These are phyloP conservation scores for Ettlia oleoabundans DNA, from an alignment of 139 green algal species.

Conservation along the genomic window DNA sequence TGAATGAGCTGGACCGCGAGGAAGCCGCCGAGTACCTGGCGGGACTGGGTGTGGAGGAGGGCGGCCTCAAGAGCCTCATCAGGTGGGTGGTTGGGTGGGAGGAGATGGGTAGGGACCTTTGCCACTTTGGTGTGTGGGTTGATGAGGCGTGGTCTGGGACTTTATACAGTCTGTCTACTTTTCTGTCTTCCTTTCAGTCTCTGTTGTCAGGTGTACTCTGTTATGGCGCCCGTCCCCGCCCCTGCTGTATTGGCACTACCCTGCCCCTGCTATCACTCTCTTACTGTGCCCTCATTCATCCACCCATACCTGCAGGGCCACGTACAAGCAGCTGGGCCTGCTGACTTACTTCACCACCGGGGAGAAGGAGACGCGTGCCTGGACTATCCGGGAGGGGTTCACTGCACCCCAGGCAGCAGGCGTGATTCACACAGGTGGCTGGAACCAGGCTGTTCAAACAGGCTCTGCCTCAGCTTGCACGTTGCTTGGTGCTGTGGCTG, in stretches of 20 bases:
- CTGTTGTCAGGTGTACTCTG: too few species aligned
- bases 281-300: not conserved
- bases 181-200: not conserved
- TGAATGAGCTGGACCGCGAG: slow-evolving; percentile 86
- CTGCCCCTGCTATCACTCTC: not conserved
- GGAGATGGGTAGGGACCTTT: too few species aligned
- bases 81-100: not conserved
- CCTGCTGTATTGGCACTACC: not conserved
- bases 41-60: slow-evolving; percentile 82
- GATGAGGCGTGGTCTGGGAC: too few species aligned
- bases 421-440: slow-evolving; percentile 86
- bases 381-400: slow-evolving; percentile 86
- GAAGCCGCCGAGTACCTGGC: slow-evolving; percentile 92
- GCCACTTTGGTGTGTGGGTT: too few species aligned
- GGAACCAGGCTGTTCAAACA: not conserved
- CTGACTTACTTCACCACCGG: slow-evolving; percentile 98
- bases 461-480: too few species aligned
- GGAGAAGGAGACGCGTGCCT: slow-evolving; percentile 95
- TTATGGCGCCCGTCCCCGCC: too few species aligned
- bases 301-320: slow-evolving; percentile 37
- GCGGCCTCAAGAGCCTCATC: slow-evolving; percentile 76
- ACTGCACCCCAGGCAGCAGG: slow-evolving; percentile 91
- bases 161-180: too few species aligned
- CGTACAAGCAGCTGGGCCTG: slow-evolving; percentile 92
- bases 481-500: too few species aligned